Evolutionary conservation across 83 land plant species (phyloP).

Genomic region (Picea abies): DNA sequence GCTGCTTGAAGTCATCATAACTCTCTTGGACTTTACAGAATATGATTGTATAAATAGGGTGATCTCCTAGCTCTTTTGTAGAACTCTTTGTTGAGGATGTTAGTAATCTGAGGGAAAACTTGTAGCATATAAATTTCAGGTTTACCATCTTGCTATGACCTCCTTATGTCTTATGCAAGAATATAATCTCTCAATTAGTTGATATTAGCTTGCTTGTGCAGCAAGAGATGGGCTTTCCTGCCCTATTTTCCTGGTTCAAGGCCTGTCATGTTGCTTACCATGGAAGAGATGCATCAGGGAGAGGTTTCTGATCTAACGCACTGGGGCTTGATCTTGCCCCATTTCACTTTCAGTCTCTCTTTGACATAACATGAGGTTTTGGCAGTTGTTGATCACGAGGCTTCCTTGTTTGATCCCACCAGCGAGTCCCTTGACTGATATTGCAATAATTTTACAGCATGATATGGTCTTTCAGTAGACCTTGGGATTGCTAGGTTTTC

Average conservation of each 20-base stretch:
- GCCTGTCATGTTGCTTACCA: neutral
- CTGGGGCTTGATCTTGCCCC: neutral
- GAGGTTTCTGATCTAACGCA: neutral
- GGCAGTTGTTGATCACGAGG: neutral
- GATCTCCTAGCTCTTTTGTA: too few species aligned
- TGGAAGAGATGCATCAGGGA: neutral
- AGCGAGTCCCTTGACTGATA: neutral
- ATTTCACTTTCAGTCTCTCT: neutral
- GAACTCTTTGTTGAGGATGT: too few species aligned
- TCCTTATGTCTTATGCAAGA: too few species aligned
- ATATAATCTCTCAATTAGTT: neutral
- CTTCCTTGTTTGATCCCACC: conserved; percentile 1
- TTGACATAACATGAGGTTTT: neutral
- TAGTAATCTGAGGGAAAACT: too few species aligned
- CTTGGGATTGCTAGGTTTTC: too few species aligned
- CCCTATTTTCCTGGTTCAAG: neutral
- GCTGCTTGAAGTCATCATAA: too few species aligned
- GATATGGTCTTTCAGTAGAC: neutral
- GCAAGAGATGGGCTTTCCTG: neutral
- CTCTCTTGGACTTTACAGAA: too few species aligned
- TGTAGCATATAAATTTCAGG: too few species aligned
- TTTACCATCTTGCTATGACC: too few species aligned
- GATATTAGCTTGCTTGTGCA: too few species aligned
- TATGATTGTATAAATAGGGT: too few species aligned
- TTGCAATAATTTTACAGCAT: neutral